phyloP scores from a whole-genome alignment of 192 early-diverging fungal species.

The Chytriomyces sp. region DNA sequence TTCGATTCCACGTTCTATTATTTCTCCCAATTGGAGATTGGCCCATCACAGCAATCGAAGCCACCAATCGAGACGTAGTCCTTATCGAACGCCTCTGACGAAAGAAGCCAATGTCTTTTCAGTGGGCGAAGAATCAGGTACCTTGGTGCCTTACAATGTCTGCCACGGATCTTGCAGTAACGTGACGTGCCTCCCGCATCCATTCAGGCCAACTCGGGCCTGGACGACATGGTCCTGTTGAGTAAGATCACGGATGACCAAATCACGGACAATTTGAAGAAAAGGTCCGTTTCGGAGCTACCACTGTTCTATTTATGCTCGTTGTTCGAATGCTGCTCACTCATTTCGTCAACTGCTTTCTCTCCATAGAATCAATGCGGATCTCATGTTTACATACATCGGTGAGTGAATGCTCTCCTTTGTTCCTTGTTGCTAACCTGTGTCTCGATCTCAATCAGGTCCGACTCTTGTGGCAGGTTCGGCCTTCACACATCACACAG shows the following conservation, averaged over 20 bases:
- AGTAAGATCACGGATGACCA: slow-evolving; percentile 88
- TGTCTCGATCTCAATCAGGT: slow-evolving; percentile 41
- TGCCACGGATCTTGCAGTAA: too few species aligned
- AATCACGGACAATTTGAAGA: slow-evolving; percentile 90
- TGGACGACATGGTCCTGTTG: slow-evolving; percentile 86
- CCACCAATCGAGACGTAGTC: too few species aligned
- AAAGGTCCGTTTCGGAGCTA: slow-evolving; percentile 79
- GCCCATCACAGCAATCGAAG: too few species aligned
- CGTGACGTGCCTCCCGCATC: too few species aligned
- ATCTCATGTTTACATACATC: slow-evolving; percentile 88
- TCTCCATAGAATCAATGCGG: slow-evolving; percentile 47
- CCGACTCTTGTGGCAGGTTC: slow-evolving; percentile 59
- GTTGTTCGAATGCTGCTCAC: background rate
- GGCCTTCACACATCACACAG: slow-evolving; percentile 13
- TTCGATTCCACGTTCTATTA: too few species aligned
- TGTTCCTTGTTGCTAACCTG: background rate
- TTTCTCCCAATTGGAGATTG: too few species aligned
- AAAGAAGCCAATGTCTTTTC: slow-evolving; percentile 28
- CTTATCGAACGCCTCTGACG: too few species aligned
- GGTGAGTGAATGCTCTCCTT: slow-evolving; percentile 30
- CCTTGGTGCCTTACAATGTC: too few species aligned
- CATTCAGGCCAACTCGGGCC: slow-evolving; percentile 38
- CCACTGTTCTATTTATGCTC: too few species aligned
- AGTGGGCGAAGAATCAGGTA: slow-evolving; percentile 29
- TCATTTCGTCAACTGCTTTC: background rate